Evolutionary conservation across 331 rosid genomes (phyloP).

Genomic region (Quercus tomentella): DNA sequence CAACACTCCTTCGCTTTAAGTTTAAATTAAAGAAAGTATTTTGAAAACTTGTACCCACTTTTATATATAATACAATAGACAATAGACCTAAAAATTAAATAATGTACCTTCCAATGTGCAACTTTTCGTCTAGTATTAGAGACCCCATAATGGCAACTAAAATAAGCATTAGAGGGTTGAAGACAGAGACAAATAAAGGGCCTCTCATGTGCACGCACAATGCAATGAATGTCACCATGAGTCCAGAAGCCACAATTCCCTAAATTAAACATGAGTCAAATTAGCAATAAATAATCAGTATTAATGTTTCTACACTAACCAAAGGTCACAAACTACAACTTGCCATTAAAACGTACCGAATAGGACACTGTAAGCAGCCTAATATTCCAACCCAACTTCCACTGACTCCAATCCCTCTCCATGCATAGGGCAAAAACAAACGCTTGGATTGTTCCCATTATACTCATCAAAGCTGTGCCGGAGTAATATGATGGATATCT

Average conservation of each 20-base stretch:
- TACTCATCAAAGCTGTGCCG: constrained; percentile 35
- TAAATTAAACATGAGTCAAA: neutral
- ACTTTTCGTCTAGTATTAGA: constrained; percentile 32
- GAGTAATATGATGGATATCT: constrained; percentile 28
- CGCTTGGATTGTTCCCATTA: constrained; percentile 12
- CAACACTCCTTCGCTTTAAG: too few relatives aligned
- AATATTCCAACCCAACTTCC: constrained; percentile 52
- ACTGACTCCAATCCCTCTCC: constrained; percentile 34
- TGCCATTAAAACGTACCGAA: constrained; percentile 18
- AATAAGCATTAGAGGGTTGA: constrained; percentile 35
- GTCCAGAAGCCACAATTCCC: constrained; percentile 45
- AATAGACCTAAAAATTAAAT: neutral
- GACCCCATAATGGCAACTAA: constrained; percentile 28
- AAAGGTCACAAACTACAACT: neutral
- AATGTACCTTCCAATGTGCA: constrained; percentile 37
- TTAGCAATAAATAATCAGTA: neutral
- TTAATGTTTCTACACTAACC: neutral
- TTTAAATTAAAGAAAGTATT: too few relatives aligned
- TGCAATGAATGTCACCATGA: constrained; percentile 27
- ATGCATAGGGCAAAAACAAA: constrained; percentile 18
- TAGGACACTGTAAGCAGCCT: constrained; percentile 37
- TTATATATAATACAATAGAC: neutral
- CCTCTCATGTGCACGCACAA: constrained; percentile 41
- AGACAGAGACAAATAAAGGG: constrained; percentile 42
- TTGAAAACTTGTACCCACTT: too few relatives aligned